Conservation (phyloP, 768 basidiomycete genomes). For the Auriscalpium orientale region DNA sequence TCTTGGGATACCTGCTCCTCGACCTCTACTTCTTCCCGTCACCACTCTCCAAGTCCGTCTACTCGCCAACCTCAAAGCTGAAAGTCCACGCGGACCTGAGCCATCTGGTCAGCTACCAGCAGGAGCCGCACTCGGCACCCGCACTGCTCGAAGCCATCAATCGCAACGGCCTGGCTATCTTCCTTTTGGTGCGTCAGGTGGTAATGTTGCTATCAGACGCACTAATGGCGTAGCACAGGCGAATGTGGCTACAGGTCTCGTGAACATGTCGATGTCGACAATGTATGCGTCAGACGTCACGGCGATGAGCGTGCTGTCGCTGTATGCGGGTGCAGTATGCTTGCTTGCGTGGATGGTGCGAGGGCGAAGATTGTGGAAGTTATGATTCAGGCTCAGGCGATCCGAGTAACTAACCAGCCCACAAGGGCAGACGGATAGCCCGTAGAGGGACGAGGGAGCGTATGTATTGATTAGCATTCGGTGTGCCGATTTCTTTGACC, state of each 20-base stretch:
- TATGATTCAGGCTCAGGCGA: conserved; percentile 10
- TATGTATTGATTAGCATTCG: no score
- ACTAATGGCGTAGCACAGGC: conserved; percentile 42
- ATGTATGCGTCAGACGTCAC: conserved; percentile 60
- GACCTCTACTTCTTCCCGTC: conserved; percentile 64
- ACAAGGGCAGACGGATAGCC: no score
- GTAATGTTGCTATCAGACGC: neutral
- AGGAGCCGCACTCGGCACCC: conserved; percentile 29
- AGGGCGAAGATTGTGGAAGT: conserved; percentile 26
- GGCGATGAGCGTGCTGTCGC: conserved; percentile 55
- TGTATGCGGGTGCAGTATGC: conserved; percentile 55
- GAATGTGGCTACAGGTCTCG: conserved; percentile 76
- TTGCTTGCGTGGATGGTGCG: conserved; percentile 53
- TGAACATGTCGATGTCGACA: conserved; percentile 74
- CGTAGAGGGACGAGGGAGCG: no score
- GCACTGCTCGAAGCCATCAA: conserved; percentile 76
- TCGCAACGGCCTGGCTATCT: conserved; percentile 67
- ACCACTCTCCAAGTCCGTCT: conserved; percentile 25
- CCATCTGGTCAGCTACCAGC: conserved; percentile 19
- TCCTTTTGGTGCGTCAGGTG: conserved; percentile 59
- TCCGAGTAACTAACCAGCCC: no score
- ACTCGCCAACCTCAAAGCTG: conserved; percentile 28
- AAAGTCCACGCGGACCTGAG: conserved; percentile 22
- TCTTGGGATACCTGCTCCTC: conserved; percentile 72
- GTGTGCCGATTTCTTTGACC: no score